phyloP scores from a whole-genome alignment of 257 asterid species.

The Scutellaria galericulata region DNA sequence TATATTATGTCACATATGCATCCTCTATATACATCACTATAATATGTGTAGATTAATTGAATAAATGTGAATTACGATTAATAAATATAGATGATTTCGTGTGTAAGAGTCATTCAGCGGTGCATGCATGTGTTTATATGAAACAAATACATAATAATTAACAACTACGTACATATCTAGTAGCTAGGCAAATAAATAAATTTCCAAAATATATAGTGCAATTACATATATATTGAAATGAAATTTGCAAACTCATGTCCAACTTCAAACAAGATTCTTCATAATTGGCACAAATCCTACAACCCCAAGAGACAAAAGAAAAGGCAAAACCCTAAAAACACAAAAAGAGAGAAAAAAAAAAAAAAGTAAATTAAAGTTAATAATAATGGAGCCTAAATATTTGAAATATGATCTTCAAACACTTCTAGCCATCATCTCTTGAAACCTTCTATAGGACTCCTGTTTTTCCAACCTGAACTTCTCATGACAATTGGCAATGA shows the following conservation, averaged over 20 bases:
- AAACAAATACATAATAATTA: no score
- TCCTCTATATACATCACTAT: no score
- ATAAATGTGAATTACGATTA: no score
- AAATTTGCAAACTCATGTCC: neutral
- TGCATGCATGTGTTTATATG: no score
- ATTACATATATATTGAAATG: no score
- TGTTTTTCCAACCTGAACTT: conserved; percentile 89
- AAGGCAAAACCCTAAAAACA: conserved; percentile 10
- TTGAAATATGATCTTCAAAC: conserved; percentile 40
- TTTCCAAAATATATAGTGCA: no score
- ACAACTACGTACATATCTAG: no score
- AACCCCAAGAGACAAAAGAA: conserved; percentile 5
- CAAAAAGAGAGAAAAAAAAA: neutral
- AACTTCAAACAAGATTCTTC: conserved; percentile 7
- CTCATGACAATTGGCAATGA: conserved; percentile 84
- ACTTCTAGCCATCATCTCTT: conserved; percentile 93
- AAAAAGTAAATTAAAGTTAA: neutral
- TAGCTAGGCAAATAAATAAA: no score
- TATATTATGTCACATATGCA: no score
- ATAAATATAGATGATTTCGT: no score
- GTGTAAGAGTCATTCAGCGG: no score
- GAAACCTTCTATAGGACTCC: conserved; percentile 85
- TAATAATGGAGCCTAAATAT: neutral
- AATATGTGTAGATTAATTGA: no score
- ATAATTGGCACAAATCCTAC: conserved; percentile 53